Evolutionary conservation across 129 eudicot species (phyloP), one percentile per base, ranked within the genome.

Genomic region (Scalesia atractyloides): DNA sequence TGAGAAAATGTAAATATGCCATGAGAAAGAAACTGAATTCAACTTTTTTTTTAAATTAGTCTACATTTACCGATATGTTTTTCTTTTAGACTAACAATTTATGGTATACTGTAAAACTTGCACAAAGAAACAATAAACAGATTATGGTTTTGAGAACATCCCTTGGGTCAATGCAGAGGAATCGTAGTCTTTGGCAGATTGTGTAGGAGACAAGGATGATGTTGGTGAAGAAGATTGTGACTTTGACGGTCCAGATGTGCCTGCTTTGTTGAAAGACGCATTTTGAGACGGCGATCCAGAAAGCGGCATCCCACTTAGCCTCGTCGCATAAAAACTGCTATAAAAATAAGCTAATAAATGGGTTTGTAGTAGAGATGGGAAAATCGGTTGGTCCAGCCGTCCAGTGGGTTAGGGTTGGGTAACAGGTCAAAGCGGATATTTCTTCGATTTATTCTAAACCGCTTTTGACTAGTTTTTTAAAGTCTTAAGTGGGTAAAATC

Each of bases 81-180:
- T 50, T 50, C 30, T 54, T 54, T 58, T 62, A 49, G 63, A 67
- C 50, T 48, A 63, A 46, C 66, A 44, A 36, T 26, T 56, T 48
- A 33, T 20, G 60, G 33, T 80, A 73, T 74, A 72, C 78, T 72
- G 76, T 61, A 76, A 62, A 76, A 57, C 30, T 30, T 72, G 74
- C 62, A 58, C 53, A 34, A 9, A 34, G 30, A 30, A 30, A 39
- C 44, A 26, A n/a, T 1, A 51, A 51, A 51, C 5, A 44, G 19
- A 50, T 67, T 82, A 89, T 5, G 81, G 89, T 68, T 94, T 94
- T 47, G 98, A 80, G 83, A 94, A 94, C 61, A 90, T 76, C 49
- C 91, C 98, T 84, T 84, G 91, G 34, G 98, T 94, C 84, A 94
- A 85, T 26, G 97, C 86, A 4, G 98, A 94, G 81, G 90, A 94